Evolutionary conservation across 306 rosid genomes (phyloP).

Genomic region (Inga oerstediana): DNA sequence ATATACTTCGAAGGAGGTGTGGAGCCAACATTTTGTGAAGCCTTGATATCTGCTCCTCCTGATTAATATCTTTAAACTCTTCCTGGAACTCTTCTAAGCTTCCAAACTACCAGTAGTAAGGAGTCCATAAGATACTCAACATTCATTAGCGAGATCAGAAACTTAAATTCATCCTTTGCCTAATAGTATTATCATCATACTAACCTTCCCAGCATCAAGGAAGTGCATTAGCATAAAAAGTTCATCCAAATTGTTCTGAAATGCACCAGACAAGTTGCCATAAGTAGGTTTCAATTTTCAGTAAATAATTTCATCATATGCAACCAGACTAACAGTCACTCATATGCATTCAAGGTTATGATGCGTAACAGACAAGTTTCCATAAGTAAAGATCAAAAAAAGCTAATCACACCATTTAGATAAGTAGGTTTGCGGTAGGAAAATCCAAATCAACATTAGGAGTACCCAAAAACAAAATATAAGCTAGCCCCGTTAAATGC

Average conservation of each 20-base stretch:
- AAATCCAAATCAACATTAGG: slow-evolving; percentile 10
- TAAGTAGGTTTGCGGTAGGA: slow-evolving; percentile 6
- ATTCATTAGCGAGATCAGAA: slow-evolving; percentile 33
- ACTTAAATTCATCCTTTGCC: slow-evolving; percentile 21
- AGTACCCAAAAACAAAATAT: neutral
- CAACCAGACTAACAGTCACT: slow-evolving; percentile 21
- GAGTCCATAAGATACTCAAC: slow-evolving; percentile 28
- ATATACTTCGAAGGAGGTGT: slow-evolving; percentile 91
- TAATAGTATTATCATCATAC: slow-evolving; percentile 39
- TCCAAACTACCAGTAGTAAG: slow-evolving; percentile 68
- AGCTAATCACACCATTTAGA: slow-evolving; percentile 9
- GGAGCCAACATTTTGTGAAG: slow-evolving; percentile 99
- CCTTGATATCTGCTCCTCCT: slow-evolving; percentile 95
- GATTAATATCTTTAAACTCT: slow-evolving; percentile 96
- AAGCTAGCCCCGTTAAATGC: neutral
- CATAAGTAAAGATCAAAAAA: slow-evolving; percentile 16
- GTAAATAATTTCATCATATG: slow-evolving; percentile 27
- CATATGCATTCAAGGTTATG: slow-evolving; percentile 37
- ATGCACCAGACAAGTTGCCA: slow-evolving; percentile 35
- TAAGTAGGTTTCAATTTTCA: slow-evolving; percentile 40
- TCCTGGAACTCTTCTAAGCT: slow-evolving; percentile 99
- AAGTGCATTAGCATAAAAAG: slow-evolving; percentile 99
- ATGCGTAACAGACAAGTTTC: slow-evolving; percentile 35
- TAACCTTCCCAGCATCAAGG: slow-evolving; percentile 98
- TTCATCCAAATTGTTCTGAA: slow-evolving; percentile 97